Base-by-base conservation (phyloP, 1,284 basidiomycete species). In the Pseudozyma sp. region DNA sequence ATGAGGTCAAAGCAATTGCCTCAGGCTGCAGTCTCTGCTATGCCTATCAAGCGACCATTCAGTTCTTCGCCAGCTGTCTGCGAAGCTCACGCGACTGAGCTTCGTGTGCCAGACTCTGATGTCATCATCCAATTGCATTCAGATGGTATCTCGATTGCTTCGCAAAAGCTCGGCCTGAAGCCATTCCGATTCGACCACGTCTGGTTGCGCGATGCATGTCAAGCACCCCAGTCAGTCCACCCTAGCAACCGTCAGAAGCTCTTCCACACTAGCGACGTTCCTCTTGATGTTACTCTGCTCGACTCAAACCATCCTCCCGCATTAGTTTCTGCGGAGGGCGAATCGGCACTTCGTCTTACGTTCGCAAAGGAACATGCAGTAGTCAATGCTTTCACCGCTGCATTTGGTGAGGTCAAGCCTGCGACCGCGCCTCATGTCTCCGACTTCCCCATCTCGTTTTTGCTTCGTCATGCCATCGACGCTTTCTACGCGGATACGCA, bases 171-270 rank as follows among this genome's bases (percentile, higher is more conserved):
- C 1, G 77, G 75, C 9, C 43, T 82, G 42, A 11, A 70, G 36
- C 65, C 78, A 7, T 79, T 78, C 52, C 66, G 55, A 14, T 70
- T 82, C 40, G 81, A 82, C 60, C 75, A 80, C 42, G 64, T 85
- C 40, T 86, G 82, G 79, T 87, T 91, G 5, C 87, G 90, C 19
- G 90, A 91, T 77, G 86, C 88, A 0, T 91, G 90, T 74, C 86
- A 86, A 40, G 89, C 89, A 70, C 79, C 86, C 9, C 92, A 59
- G 8, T 77, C 91, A 65, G 87, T 93, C 6, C 91, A 95, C 79
- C 89, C 91, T 0, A 88, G 89, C n/a, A 93, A 91, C 0, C 86
- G 86, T 11, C 93, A 95, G 85, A 93, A 92, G 72, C 87, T 94
- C 1, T 91, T 91, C 81, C 86, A 89, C 52, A 90, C 92, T 0